Percentiles rank a stretch among this genome's conserved stretches.
Conservation (phyloP, 2,329 filamentous ascomycete species). For the Coccinonectria pachysandricola region DNA sequence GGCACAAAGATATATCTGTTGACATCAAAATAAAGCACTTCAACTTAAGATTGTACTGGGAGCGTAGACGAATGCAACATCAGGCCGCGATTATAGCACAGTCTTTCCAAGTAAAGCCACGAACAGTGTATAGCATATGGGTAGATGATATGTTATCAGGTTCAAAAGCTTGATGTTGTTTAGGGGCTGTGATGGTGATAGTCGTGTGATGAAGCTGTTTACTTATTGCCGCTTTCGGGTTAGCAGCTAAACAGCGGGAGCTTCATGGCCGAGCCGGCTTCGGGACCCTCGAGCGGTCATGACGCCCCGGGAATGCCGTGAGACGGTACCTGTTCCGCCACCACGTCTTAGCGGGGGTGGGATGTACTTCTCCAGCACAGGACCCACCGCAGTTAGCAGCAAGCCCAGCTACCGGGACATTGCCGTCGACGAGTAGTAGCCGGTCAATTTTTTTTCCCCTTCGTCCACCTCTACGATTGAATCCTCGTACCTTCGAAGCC, state of each 20-base stretch:
- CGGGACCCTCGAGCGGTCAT: neutral
- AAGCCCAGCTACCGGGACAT: slow-evolving; percentile 17
- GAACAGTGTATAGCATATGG: no score
- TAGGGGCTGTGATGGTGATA: slow-evolving; percentile 3
- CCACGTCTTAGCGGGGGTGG: no score
- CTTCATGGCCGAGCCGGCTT: slow-evolving; percentile 4
- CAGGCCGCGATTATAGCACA: no score
- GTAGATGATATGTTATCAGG: neutral
- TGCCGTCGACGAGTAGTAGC: slow-evolving; percentile 15
- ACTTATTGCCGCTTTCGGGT: slow-evolving; percentile 20
- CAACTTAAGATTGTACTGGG: no score
- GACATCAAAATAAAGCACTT: no score
- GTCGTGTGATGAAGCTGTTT: no score
- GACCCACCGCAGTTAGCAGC: no score
- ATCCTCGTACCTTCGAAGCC: slow-evolving; percentile 12
- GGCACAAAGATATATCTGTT: no score
- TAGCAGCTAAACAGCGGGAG: slow-evolving; percentile 13
- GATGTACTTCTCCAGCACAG: no score
- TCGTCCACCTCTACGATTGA: slow-evolving; percentile 11
- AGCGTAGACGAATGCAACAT: no score
- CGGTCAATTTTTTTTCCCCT: slow-evolving; percentile 22
- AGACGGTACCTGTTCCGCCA: no score
- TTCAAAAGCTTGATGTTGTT: slow-evolving; percentile 4
- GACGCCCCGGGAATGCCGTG: slow-evolving; percentile 6
- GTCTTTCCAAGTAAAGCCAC: no score